These are phyloP conservation scores for Plantago lanceolata DNA, from an alignment of 305 asterid species.

Conservation along the genomic window DNA sequence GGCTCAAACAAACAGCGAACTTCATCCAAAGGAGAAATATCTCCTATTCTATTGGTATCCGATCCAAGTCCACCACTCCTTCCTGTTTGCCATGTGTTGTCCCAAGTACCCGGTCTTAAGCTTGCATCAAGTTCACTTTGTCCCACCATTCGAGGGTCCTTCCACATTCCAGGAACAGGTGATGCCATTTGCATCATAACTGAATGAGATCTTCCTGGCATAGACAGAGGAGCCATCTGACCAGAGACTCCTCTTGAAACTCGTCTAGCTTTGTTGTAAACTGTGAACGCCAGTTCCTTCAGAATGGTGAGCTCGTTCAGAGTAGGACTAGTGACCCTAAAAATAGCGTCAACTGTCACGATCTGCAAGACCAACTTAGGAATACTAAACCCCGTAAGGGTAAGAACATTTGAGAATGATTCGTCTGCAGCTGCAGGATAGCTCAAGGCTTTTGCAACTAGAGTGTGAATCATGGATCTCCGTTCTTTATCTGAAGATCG, in stretches of 20 bases:
- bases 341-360: slow-evolving; percentile 91
- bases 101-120: slow-evolving; percentile 89
- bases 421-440: slow-evolving; percentile 89
- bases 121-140: slow-evolving; percentile 79
- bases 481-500: slow-evolving; percentile 90
- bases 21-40: slow-evolving; percentile 63
- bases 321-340: slow-evolving; percentile 85
- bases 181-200: slow-evolving; percentile 71
- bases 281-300: slow-evolving; percentile 96
- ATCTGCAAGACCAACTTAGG: slow-evolving; percentile 95
- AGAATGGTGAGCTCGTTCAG: slow-evolving; percentile 77
- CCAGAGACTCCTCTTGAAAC: slow-evolving; percentile 68
- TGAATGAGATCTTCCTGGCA: slow-evolving; percentile 69
- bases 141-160: slow-evolving; percentile 76
- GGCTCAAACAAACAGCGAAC: slow-evolving; percentile 89
- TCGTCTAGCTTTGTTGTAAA: slow-evolving; percentile 91
- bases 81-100: slow-evolving; percentile 85
- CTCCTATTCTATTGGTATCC: slow-evolving; percentile 68
- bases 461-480: slow-evolving; percentile 83
- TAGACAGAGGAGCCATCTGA: slow-evolving; percentile 49
- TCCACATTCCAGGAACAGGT: slow-evolving; percentile 87
- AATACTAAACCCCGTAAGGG: slow-evolving; percentile 83
- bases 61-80: slow-evolving; percentile 74
- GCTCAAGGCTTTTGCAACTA: slow-evolving; percentile 92
- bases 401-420: slow-evolving; percentile 79